Percentiles rank a stretch among this genome's conserved stretches.
Evolutionary conservation across 2,329 filamentous ascomycete genomes (phyloP).

Genomic region (Fusarium poae): DNA sequence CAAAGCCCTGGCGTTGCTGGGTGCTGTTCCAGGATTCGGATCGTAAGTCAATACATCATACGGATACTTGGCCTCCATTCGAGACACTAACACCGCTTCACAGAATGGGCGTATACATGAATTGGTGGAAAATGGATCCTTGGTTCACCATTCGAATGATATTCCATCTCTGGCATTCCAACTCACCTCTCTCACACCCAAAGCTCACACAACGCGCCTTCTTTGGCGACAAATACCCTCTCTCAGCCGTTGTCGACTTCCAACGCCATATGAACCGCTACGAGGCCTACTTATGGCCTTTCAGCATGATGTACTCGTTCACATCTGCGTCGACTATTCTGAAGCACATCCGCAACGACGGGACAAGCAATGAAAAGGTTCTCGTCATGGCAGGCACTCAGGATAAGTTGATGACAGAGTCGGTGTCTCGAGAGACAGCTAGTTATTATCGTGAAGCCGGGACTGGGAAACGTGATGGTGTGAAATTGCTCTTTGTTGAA

Average conservation of each 20-base stretch:
- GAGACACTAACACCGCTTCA: conserved; percentile 9
- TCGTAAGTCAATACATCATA: conserved; percentile 39
- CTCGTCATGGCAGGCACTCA: conserved; percentile 57
- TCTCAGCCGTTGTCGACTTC: conserved; percentile 57
- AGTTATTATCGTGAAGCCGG: conserved; percentile 44
- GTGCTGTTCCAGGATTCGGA: conserved; percentile 60
- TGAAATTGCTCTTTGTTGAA: conserved; percentile 58
- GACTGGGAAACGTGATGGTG: conserved; percentile 48
- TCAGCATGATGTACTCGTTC: conserved; percentile 62
- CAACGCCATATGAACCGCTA: conserved; percentile 60
- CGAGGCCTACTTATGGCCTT: conserved; percentile 66
- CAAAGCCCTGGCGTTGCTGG: conserved; percentile 61
- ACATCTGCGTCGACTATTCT: conserved; percentile 58
- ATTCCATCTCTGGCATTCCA: conserved; percentile 63
- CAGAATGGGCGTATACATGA: conserved; percentile 61
- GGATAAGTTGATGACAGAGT: conserved; percentile 58
- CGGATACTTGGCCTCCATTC: background rate
- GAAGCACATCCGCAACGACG: conserved; percentile 50
- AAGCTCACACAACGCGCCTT: conserved; percentile 63
- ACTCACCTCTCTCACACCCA: conserved; percentile 65
- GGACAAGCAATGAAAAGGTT: conserved; percentile 46
- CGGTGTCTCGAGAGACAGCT: conserved; percentile 56
- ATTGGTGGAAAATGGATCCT: conserved; percentile 62
- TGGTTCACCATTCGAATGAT: conserved; percentile 62
- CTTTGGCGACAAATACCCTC: conserved; percentile 61